Evolutionary conservation across 2,329 filamentous ascomycete genomes (phyloP), one percentile per base, ranked within the genome.

Genomic region (Anthostomella pinea): DNA sequence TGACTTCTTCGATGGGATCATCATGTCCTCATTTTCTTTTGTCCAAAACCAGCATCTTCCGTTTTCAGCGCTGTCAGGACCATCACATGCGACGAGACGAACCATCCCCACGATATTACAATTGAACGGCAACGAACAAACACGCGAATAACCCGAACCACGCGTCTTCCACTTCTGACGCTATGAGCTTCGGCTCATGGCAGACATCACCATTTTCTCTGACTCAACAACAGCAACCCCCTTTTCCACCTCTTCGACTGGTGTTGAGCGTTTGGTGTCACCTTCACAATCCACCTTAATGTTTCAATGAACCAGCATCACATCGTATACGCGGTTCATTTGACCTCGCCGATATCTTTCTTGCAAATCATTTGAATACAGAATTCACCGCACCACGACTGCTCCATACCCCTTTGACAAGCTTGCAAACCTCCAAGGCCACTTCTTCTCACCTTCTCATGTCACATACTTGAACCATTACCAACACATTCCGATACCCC

Each of bases 1-100:
- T 47, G 41, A 47, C 33, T 29, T 51, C 48, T 48, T 50, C 46
- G 48, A 54, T 56, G 53, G 42, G 51, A 50, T 38, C 46, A 50
- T 56, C 46, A 42, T 15, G 41, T 46, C 49, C 30, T 53, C 53
- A 44, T 33, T 59, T 59, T 57, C 53, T 56, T 60, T 53, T 57
- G 52, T 56, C 54, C 54, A 53, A 53, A 55, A 48, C 47, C 53
- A 54, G 48, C 49, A 41, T 39, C 39, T 19, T 41, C 47, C 49
- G 46, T 43, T 38, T 51, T 52, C 46, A 45, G 47, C 48, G 49
- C 46, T 51, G 45, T 50, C 49, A 43, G 47, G 48, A 53, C 36
- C 42, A 52, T 48, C 38, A 47, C 48, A 58, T 44, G 53, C 51
- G 49, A 57, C 52, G 50, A 54, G 30, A 50, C 46, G 52, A 55